Percentiles rank a stretch among this genome's conserved stretches.
phyloP scores from a whole-genome alignment of 495 filamentous ascomycete genomes.

The Podospora pseudocomata region DNA sequence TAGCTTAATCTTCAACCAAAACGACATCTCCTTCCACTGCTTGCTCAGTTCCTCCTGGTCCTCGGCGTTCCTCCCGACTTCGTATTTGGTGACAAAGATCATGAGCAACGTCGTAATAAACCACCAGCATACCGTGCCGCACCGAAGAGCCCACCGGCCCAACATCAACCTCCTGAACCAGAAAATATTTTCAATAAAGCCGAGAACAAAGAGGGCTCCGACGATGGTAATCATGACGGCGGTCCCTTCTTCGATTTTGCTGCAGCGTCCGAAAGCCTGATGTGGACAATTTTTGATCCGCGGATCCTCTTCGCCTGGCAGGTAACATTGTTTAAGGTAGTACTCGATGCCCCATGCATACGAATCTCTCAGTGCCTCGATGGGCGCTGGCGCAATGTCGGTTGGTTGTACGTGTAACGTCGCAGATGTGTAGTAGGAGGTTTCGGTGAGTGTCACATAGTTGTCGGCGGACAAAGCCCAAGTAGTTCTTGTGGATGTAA shows the following conservation, averaged over 20 bases:
- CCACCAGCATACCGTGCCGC: slow-evolving; percentile 49
- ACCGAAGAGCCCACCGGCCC: slow-evolving; percentile 45
- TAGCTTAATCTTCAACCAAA: slow-evolving; percentile 38
- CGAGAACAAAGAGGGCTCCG: slow-evolving; percentile 43
- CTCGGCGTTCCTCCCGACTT: slow-evolving; percentile 35
- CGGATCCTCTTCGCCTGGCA: not conserved
- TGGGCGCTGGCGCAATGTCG: not conserved
- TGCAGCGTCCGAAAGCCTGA: not conserved
- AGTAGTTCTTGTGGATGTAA: not conserved
- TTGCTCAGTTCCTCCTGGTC: slow-evolving; percentile 41
- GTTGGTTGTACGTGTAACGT: not conserved
- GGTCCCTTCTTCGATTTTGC: not conserved
- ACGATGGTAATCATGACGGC: slow-evolving; percentile 36
- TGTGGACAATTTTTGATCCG: not conserved
- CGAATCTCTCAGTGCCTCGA: too few species aligned
- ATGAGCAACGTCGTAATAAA: slow-evolving; percentile 38
- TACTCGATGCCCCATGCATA: not conserved
- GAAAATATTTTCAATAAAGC: slow-evolving; percentile 47
- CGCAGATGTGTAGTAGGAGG: not conserved
- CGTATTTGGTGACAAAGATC: slow-evolving; percentile 40
- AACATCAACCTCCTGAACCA: slow-evolving; percentile 53
- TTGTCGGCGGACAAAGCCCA: too few species aligned
- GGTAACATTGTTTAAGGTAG: not conserved
- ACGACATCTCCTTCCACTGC: slow-evolving; percentile 43
- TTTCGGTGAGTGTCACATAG: too few species aligned